Evolutionary conservation across 208 protist species (phyloP), one percentile per base, ranked within the genome.

Genomic region (Acanthamoeba royreba): DNA sequence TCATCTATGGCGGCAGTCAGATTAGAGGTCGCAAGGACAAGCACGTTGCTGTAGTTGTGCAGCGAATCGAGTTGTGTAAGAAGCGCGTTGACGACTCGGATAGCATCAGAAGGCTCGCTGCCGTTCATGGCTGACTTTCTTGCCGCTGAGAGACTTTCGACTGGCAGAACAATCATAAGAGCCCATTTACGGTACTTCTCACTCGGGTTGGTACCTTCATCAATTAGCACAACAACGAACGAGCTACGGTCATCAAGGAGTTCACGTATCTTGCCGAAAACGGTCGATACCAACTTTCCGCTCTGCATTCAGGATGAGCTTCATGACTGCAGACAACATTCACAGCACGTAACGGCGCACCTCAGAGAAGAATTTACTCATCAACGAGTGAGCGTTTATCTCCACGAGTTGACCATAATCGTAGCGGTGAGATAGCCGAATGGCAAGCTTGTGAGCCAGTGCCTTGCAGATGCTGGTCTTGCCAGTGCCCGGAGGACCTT

Each of bases 1-100:
- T 53, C 42, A 53, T 94, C 94, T 22, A 97, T 95, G 11, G 89
- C 91, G 33, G 42, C 72, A 0, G 98, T 99, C 22, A 99, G 91
- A 96, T 99, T 99, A 63, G 98, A 99, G 1, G 99, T 99, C 17
- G 98, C 94, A 1, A 99, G 94, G 0, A 99, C 96, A 0, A 99
- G 53, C 7, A 99, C 97, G 92, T 99, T 99, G 4, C 47, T 85
- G 49, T 95, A 94, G 1, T 92, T 49, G 94, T 98, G 97, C 4
- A 99, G 94, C 22, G 93, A 94, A 95, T 99, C 99, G 17, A 99
- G 92, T 94, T 99, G 99, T 9, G 99, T 99, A 0, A 99, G 96
- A 35, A 99, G 93, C 25, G 99, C 98, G 93, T 99, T 98, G 22
- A 98, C 96, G 5, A 99, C 98, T 35, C 99, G 95, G 66, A 99